Conservation (phyloP, 805 yeast species). For the Dipodascus geniculatus region DNA sequence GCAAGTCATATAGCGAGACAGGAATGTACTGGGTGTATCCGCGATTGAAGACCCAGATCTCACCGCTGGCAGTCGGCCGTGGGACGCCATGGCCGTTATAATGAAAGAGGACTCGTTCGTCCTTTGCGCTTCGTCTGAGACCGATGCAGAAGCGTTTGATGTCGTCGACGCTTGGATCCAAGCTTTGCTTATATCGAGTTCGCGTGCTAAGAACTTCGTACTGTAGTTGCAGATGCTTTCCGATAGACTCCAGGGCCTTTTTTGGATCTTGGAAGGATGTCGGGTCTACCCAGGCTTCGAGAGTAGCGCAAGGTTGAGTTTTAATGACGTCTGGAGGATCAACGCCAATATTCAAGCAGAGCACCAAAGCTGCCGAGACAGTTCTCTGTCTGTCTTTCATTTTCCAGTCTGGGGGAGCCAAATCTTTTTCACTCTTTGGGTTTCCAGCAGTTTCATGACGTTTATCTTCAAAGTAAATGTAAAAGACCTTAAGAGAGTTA, state of each 20-base stretch:
- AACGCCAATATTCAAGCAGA: slow-evolving; percentile 86
- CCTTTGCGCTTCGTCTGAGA: slow-evolving; percentile 79
- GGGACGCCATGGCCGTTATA: slow-evolving; percentile 99
- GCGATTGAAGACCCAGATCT: slow-evolving; percentile 95
- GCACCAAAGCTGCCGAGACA: slow-evolving; percentile 80
- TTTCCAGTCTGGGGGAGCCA: slow-evolving; percentile 75
- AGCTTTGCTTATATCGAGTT: slow-evolving; percentile 78
- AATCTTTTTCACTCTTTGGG: slow-evolving; percentile 38
- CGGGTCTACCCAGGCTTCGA: slow-evolving; percentile 93
- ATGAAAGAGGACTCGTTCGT: slow-evolving; percentile 85
- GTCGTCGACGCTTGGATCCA: slow-evolving; percentile 95
- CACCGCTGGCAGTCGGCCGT: slow-evolving; percentile 91
- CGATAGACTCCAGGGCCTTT: slow-evolving; percentile 84
- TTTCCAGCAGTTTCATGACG: slow-evolving; percentile 85
- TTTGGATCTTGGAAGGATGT: slow-evolving; percentile 68
- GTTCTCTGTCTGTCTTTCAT: slow-evolving; percentile 88
- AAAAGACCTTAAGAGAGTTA: slow-evolving; percentile 60
- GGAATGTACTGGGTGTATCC: slow-evolving; percentile 98
- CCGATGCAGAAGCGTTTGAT: slow-evolving; percentile 85
- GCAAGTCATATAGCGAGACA: slow-evolving; percentile 85
- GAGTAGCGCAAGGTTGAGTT: slow-evolving; percentile 83
- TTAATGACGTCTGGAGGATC: slow-evolving; percentile 95
- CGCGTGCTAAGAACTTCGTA: slow-evolving; percentile 81
- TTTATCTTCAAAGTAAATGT: slow-evolving; percentile 81
- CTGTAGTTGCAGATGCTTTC: slow-evolving; percentile 75